These are phyloP conservation scores for Amborella trichopoda DNA, from an alignment of 164 flowering plant species.

Conservation along the genomic window DNA sequence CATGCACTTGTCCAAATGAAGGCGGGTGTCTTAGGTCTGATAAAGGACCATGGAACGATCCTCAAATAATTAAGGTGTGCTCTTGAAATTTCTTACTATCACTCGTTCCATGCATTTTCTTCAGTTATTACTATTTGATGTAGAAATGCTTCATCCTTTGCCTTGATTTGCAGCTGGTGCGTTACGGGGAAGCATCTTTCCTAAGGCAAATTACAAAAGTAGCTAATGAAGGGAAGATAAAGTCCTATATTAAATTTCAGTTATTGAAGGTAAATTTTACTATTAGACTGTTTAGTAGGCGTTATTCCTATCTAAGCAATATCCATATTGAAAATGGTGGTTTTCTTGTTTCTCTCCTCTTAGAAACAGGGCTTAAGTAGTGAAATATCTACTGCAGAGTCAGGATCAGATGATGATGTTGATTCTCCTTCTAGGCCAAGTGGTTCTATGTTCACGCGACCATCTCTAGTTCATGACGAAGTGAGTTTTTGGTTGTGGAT, in stretches of 20 bases:
- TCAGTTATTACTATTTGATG: neutral
- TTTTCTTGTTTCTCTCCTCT: neutral
- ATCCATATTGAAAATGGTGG: neutral
- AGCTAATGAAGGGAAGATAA: constrained; percentile 22
- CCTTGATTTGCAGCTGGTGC: constrained; percentile 34
- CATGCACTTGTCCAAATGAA: constrained; percentile 51
- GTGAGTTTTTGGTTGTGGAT: constrained; percentile 8
- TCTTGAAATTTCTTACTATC: constrained; percentile 1
- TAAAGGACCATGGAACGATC: constrained; percentile 94
- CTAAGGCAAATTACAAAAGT: constrained; percentile 18
- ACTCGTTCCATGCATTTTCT: constrained; percentile 1
- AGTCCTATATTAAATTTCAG: constrained; percentile 25
- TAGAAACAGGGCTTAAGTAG: constrained; percentile 19
- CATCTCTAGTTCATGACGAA: constrained; percentile 7
- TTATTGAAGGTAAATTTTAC: constrained; percentile 27
- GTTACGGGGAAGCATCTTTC: constrained; percentile 21
- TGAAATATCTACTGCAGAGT: constrained; percentile 18
- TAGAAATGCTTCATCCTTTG: neutral
- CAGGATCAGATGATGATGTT: constrained; percentile 20
- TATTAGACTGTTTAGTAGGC: neutral
- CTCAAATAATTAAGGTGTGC: constrained; percentile 61
- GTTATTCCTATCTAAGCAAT: neutral
- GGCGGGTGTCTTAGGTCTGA: constrained; percentile 80
- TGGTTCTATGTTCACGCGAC: constrained; percentile 10
- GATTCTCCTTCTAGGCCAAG: constrained; percentile 3